These are phyloP conservation scores for Trametes polyzona DNA, from an alignment of 1,284 basidiomycete genomes.

Conservation along the genomic window DNA sequence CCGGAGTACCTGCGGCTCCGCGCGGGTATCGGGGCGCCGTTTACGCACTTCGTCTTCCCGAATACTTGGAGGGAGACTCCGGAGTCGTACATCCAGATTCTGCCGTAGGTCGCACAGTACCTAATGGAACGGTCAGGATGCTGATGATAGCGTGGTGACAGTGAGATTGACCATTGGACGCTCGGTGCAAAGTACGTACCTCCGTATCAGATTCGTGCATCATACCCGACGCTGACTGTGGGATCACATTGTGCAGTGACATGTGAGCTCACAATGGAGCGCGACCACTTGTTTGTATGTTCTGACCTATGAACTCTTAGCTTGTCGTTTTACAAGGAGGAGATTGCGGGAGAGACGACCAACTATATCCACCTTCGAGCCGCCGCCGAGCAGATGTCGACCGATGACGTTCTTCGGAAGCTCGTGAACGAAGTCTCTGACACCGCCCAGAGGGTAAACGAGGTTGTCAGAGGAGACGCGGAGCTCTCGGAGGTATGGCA, in stretches of 20 bases:
- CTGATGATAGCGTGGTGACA: neutral
- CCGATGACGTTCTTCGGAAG: neutral
- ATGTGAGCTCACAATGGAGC: neutral
- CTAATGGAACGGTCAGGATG: accelerated
- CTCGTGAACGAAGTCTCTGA: constrained; percentile 11
- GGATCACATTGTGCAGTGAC: neutral
- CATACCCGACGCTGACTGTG: neutral
- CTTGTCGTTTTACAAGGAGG: constrained; percentile 25
- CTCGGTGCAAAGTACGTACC: constrained; percentile 19
- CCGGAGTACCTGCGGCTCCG: constrained; percentile 19
- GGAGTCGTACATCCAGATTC: constrained; percentile 21
- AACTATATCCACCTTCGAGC: constrained; percentile 23
- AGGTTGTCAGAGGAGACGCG: neutral
- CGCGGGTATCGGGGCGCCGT: constrained; percentile 22
- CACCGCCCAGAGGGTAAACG: constrained; percentile 1
- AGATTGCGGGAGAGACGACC: constrained; percentile 18
- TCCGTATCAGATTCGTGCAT: neutral
- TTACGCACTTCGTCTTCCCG: constrained; percentile 22
- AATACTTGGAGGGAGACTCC: constrained; percentile 10
- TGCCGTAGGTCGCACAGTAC: constrained; percentile 14
- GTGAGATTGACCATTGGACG: constrained; percentile 24
- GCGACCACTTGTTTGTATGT: no score
- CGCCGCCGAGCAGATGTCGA: constrained; percentile 4
- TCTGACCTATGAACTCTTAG: neutral
- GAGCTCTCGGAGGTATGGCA: constrained; percentile 9